These are phyloP conservation scores for Globisporangium apiculatum DNA, from an alignment of 352 stramenopile species.

Conservation along the genomic window DNA sequence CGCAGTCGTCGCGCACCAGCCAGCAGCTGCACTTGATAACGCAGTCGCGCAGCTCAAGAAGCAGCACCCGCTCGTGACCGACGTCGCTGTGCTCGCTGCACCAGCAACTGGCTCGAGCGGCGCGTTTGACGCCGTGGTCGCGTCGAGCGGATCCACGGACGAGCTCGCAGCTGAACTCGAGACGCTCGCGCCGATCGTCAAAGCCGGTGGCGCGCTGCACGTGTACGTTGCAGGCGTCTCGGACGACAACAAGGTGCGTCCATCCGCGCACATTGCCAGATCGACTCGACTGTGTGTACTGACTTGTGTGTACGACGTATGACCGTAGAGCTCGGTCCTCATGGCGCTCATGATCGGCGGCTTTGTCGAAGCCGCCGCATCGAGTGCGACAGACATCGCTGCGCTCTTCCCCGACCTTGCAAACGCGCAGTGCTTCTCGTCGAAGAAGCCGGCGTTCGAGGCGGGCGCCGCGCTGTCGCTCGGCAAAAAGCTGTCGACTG, in stretches of 20 bases:
- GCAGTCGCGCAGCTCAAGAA: background rate
- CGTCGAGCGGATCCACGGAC: constrained; percentile 46
- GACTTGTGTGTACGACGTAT: background rate
- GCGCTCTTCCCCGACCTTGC: constrained; percentile 38
- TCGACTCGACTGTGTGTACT: background rate
- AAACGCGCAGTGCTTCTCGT: constrained; percentile 35
- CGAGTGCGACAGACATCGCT: constrained; percentile 19
- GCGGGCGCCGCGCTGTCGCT: constrained; percentile 45
- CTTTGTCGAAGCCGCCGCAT: constrained; percentile 50
- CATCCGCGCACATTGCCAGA: background rate
- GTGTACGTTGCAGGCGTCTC: constrained; percentile 42
- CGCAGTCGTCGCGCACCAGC: background rate
- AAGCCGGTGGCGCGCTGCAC: constrained; percentile 42
- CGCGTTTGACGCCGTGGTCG: constrained; percentile 45
- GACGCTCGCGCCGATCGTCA: constrained; percentile 40
- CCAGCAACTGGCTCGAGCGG: no score
- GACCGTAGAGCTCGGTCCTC: constrained; percentile 38
- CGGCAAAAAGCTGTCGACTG: constrained; percentile 26
- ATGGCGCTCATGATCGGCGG: constrained; percentile 80
- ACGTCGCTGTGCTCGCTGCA: constrained; percentile 11
- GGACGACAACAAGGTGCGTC: constrained; percentile 52
- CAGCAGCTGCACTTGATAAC: background rate
- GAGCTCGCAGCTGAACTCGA: constrained; percentile 33
- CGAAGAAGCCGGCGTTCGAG: constrained; percentile 58
- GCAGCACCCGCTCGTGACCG: background rate